phyloP scores from a whole-genome alignment of 148 eudicot species.

The Rhododendron ovatum region DNA sequence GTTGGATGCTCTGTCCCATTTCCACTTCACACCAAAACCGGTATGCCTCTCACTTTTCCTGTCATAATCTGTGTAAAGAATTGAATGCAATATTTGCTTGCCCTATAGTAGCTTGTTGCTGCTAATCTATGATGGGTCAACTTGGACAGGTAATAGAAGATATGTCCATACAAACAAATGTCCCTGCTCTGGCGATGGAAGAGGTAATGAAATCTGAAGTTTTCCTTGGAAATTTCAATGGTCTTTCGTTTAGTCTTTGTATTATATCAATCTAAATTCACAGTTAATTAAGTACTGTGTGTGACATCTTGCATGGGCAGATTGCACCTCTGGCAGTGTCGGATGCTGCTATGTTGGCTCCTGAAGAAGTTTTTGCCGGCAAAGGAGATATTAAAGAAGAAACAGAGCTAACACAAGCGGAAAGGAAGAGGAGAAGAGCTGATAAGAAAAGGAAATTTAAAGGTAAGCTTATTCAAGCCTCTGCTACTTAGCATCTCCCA shows the following conservation, averaged over 20 bases:
- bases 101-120: background rate
- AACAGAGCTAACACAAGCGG: conserved; percentile 83
- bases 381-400: conserved; percentile 89
- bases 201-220: conserved; percentile 49
- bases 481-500: background rate
- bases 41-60: conserved; percentile 33
- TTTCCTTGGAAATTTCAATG: background rate
- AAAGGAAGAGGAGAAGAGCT: conserved; percentile 83
- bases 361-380: conserved; percentile 88
- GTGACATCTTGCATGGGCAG: conserved; percentile 37
- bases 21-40: conserved; percentile 97
- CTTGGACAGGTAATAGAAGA: conserved; percentile 79
- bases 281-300: background rate
- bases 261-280: background rate
- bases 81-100: background rate
- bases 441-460: conserved; percentile 80
- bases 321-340: conserved; percentile 88
- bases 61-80: background rate
- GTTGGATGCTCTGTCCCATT: conserved; percentile 95
- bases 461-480: conserved; percentile 37
- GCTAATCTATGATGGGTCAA: conserved; percentile 1
- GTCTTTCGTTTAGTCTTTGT: background rate
- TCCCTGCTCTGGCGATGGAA: conserved; percentile 97
- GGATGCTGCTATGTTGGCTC: conserved; percentile 98
- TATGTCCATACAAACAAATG: conserved; percentile 80